A percentile compares a stretch with the other conserved stretches of the same genome.
Evolutionary conservation across 352 stramenopile genomes (phyloP).

Genomic region (Globisporangium perplexum): DNA sequence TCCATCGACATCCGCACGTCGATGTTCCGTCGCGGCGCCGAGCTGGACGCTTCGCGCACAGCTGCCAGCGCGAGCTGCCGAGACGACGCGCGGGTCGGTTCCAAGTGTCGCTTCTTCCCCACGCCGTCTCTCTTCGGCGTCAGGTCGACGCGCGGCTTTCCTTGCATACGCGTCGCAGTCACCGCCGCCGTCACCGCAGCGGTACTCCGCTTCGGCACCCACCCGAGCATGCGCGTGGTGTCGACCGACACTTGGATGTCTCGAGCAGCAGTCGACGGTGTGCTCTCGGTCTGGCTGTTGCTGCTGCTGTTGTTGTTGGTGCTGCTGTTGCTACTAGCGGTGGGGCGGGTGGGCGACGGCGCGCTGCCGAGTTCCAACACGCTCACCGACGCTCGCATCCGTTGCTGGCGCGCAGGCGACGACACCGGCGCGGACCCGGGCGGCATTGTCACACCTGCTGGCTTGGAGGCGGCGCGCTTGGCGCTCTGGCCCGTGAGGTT

Average conservation of each 20-base stretch:
- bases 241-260: background rate
- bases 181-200: background rate
- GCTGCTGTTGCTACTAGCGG: background rate
- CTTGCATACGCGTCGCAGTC: background rate
- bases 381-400: conserved; percentile 4
- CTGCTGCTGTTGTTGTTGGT: background rate
- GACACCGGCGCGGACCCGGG: background rate
- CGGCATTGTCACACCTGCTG: background rate
- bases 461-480: background rate
- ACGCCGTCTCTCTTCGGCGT: background rate
- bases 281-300: background rate
- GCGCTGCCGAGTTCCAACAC: conserved; percentile 9
- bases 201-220: background rate
- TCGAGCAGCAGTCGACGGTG: background rate
- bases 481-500: background rate
- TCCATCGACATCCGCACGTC: background rate
- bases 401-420: background rate
- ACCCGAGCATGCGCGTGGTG: conserved; percentile 3
- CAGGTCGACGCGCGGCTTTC: conserved; percentile 4
- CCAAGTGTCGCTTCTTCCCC: background rate
- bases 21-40: conserved; percentile 1
- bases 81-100: conserved; percentile 7
- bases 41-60: background rate
- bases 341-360: background rate
- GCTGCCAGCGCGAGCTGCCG: background rate